Evolutionary conservation across 768 basidiomycete species (phyloP), one percentile per base, ranked within the genome.

Genomic region (Tricholoma terreum): DNA sequence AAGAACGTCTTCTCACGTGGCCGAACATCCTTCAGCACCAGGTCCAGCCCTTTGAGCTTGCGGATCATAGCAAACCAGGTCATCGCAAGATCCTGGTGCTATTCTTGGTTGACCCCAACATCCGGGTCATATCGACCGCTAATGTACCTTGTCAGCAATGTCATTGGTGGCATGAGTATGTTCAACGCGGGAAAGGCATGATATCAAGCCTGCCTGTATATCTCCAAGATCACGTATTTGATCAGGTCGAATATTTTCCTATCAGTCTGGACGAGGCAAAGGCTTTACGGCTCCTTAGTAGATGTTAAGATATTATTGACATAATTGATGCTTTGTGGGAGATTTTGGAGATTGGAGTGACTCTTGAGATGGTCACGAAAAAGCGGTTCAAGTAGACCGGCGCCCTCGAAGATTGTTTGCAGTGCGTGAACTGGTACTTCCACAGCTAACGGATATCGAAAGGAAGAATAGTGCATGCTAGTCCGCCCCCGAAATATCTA

Each of bases 81-180:
- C 67, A 74, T 53, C 66, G 75, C 48, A 79, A 75, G 61, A 73
- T 79, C n/a, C 60, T 79, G 11, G 72, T 69, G 2, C 69, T 80
- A 19, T 77, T 56, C 46, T 35, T 56, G 34, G 55, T 56, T 4
- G 55, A 56, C 48, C 55, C 55, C 9, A 34, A 50, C 21, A 56
- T 56, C 55, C 55, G 46, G 17, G 27, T 50, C 55, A 56, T 56
- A 33, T 56, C 55, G 15, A 56, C 55, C 1, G 55, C 55, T 8
- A 56, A 56, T 27, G 19, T 56, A n/a, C 55, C 55, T 14, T 56
- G 55, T 24, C 55, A 56, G 34, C 43, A 50, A 75, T 42, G 55
- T 34, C 65, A 69, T 14, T 73, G 71, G 71, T 69, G 71, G 66
- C 17, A 36, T 6, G 61, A 68, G 52, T 54, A 49, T 8, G 53